A percentile compares a stretch with the other conserved stretches of the same genome.
phyloP scores from a whole-genome alignment of 2,329 filamentous ascomycete genomes.

The Chlorencoelia australis region DNA sequence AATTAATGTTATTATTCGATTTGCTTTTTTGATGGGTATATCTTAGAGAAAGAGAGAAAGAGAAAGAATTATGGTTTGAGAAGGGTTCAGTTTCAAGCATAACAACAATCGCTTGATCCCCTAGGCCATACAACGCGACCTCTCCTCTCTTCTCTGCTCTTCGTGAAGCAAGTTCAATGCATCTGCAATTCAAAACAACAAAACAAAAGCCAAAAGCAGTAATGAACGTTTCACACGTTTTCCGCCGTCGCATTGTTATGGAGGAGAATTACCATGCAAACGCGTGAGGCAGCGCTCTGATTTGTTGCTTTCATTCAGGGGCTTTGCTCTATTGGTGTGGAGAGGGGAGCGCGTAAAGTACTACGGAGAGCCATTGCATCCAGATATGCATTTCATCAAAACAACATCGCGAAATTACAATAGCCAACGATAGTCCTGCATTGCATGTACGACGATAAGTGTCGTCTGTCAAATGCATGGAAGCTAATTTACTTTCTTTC shows the following conservation, averaged over 20 bases:
- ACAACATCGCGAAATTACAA: too few relatives aligned
- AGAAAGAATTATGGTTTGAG: too few relatives aligned
- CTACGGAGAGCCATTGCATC: conserved; percentile 5
- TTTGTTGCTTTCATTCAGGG: conserved; percentile 15
- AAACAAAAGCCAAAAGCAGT: conserved; percentile 23
- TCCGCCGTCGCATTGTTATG: conserved; percentile 20
- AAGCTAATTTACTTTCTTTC: too few relatives aligned
- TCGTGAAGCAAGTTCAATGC: conserved; percentile 1
- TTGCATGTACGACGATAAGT: too few relatives aligned
- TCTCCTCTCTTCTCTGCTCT: conserved; percentile 1
- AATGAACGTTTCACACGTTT: conserved; percentile 17
- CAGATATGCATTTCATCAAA: too few relatives aligned
- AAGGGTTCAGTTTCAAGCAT: too few relatives aligned
- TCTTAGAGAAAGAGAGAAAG: too few relatives aligned
- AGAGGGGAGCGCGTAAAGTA: conserved; percentile 25
- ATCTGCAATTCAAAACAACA: conserved; percentile 13
- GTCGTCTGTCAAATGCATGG: too few relatives aligned
- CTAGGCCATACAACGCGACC: conserved; percentile 22
- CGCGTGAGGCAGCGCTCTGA: conserved; percentile 18
- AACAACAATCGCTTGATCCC: too few relatives aligned
- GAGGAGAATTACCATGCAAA: conserved; percentile 16
- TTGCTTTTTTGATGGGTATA: too few relatives aligned
- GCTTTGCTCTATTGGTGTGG: conserved; percentile 14
- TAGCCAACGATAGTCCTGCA: too few relatives aligned
- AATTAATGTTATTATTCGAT: too few relatives aligned